These are phyloP conservation scores for Vaccinium myrtillus DNA, from an alignment of 148 eudicot genomes.

Conservation along the genomic window DNA sequence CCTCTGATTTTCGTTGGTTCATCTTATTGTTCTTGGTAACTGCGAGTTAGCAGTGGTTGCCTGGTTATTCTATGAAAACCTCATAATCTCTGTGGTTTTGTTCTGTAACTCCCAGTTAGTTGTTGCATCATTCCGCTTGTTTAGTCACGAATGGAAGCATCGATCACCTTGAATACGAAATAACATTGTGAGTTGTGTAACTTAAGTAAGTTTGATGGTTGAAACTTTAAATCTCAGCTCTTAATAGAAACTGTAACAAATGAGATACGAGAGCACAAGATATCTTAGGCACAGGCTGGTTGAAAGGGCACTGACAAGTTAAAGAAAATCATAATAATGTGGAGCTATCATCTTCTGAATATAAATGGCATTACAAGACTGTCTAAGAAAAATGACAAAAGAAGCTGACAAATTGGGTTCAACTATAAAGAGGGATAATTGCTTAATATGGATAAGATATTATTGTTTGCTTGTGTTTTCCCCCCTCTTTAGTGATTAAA, in stretches of 20 bases:
- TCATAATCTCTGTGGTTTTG: neutral
- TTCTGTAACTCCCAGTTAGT: neutral
- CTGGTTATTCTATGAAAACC: neutral
- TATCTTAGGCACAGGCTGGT: neutral
- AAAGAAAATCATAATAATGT: neutral
- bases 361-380: neutral
- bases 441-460: neutral
- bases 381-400: neutral
- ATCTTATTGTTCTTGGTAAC: neutral
- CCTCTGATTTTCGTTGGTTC: neutral
- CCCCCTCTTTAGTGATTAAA: neutral
- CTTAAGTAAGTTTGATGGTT: conserved; percentile 6
- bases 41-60: neutral
- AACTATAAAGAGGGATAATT: neutral
- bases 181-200: too few relatives aligned
- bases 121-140: neutral
- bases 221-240: neutral
- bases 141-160: neutral
- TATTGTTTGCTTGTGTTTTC: neutral
- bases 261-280: neutral
- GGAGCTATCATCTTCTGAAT: neutral
- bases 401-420: neutral
- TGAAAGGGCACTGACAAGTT: neutral
- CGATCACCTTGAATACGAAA: conserved; percentile 5
- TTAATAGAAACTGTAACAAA: neutral